These are phyloP conservation scores for Cunninghamia lanceolata DNA, from an alignment of 75 land plant genomes.

Conservation along the genomic window DNA sequence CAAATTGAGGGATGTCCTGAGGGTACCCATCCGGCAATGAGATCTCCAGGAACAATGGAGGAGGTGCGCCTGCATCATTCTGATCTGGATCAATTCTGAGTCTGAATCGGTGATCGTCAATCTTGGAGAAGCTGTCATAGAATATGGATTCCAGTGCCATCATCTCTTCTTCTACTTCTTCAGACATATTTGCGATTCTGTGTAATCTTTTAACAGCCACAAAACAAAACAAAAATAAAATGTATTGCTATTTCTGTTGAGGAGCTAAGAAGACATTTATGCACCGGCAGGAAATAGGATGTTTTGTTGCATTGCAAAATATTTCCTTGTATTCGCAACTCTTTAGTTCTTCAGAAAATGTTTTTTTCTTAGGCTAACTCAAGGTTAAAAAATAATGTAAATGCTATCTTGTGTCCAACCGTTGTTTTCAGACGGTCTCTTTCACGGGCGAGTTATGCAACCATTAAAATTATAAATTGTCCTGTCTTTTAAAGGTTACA, in stretches of 20 bases:
- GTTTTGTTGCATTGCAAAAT: too few species aligned
- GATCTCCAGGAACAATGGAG: constrained; percentile 34
- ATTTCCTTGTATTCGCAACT: not conserved
- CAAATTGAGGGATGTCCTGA: constrained; percentile 26
- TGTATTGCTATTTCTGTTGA: not conserved
- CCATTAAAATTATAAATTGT: too few species aligned
- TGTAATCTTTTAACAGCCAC: not conserved
- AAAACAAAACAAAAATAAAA: not conserved
- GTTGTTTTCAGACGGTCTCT: too few species aligned
- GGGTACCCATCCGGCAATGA: constrained; percentile 32
- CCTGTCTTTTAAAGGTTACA: too few species aligned
- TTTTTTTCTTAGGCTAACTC: not conserved
- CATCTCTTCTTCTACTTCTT: constrained; percentile 35
- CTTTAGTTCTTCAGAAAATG: too few species aligned
- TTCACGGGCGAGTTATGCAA: too few species aligned
- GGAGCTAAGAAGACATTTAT: not conserved
- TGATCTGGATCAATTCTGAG: constrained; percentile 31
- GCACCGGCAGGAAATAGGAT: not conserved
- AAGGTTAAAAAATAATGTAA: too few species aligned
- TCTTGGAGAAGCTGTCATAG: constrained; percentile 38
- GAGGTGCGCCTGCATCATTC: constrained; percentile 12
- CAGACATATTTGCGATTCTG: constrained; percentile 17
- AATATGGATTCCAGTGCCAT: constrained; percentile 40
- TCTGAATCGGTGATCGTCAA: constrained; percentile 27
- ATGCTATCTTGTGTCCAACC: too few species aligned